Base-by-base conservation (phyloP, 2,329 filamentous ascomycete species). In the Penicillium sp. region DNA sequence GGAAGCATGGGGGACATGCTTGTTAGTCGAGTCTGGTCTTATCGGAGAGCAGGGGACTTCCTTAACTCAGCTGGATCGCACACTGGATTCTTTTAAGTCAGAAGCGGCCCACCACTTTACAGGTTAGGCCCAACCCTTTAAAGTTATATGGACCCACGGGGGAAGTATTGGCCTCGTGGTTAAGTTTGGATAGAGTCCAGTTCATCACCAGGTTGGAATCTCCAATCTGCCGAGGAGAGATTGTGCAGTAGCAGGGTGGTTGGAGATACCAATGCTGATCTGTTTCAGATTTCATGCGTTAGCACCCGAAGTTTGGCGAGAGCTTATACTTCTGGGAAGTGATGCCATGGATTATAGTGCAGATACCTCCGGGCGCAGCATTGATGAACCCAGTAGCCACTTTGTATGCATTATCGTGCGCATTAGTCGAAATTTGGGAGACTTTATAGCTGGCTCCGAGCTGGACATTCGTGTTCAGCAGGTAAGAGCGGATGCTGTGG, bases 171-270 rank as follows among this genome's bases (percentile, higher is more conserved):
- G 89, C 86, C 74, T 92, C 89, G 66, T 93, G 89, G 69, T 92
- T 89, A 52, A 91, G 77, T 54, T 81, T 82, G 0, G 88, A 90
- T 11, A 92, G 67, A n/a, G 58, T 93, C 77, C 46, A 93, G 80
- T 67, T 90, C 87, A 57, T 86, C 84, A 41, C 84, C 84, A 2
- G 77, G 68, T 11, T 76, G 64, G 66, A 87, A 83, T 11, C 69
- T 64, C n/a, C n/a, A 5, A 88, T 71, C n/a, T 2, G 82, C 75
- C 22, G 77, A 78, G 0, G 84, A 82, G 16, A 91, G 80, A 68
- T 91, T 92, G 61, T 88, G 84, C 64, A 91, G 84, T 10, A 91
- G 81, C 67, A 91, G 88, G 0, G 89, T 92, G 0, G 89, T 89
- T 2, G 89, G n/a, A 90, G 0, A 86, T 76, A 1, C 89, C 89